phyloP scores from a whole-genome alignment of 1,284 basidiomycete genomes.

The Tilletia caries region DNA sequence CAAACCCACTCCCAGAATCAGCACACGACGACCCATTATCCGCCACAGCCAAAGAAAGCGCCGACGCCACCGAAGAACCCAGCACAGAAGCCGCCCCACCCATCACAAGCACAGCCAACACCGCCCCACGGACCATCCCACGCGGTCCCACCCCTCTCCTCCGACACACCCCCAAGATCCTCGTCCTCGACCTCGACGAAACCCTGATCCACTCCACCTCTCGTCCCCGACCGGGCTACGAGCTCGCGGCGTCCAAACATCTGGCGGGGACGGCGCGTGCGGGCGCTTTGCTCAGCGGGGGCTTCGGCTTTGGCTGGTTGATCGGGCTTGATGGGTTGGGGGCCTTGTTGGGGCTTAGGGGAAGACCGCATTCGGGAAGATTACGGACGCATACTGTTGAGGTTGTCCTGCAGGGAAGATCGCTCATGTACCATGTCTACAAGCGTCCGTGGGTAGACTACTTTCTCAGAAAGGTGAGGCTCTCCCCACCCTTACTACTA shows the following conservation, averaged over 20 bases:
- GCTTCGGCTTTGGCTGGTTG: constrained; percentile 19
- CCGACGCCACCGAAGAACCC: constrained; percentile 18
- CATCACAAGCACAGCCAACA: not conserved
- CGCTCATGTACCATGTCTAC: constrained; percentile 94
- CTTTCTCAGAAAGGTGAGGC: constrained; percentile 40
- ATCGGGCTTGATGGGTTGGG: constrained; percentile 44
- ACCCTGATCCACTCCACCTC: constrained; percentile 97
- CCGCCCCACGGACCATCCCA: not conserved
- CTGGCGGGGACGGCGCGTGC: not conserved
- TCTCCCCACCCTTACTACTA: not conserved
- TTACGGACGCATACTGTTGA: constrained; percentile 88
- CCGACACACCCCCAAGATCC: constrained; percentile 50
- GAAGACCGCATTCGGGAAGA: constrained; percentile 31
- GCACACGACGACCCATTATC: not conserved
- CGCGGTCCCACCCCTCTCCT: constrained; percentile 31
- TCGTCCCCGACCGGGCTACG: constrained; percentile 58
- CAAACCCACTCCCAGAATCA: not conserved
- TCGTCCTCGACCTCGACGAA: constrained; percentile 85
- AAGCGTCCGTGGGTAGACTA: constrained; percentile 86
- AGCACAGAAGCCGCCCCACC: not conserved
- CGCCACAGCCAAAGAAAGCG: not conserved
- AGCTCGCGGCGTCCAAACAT: not conserved
- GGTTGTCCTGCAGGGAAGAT: constrained; percentile 81
- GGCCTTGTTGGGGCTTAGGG: constrained; percentile 38
- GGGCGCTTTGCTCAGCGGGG: not conserved